A percentile compares a stretch with the other conserved stretches of the same genome.
Evolutionary conservation across 805 yeast species (phyloP).

Genomic region (Yarrowia porcina): DNA sequence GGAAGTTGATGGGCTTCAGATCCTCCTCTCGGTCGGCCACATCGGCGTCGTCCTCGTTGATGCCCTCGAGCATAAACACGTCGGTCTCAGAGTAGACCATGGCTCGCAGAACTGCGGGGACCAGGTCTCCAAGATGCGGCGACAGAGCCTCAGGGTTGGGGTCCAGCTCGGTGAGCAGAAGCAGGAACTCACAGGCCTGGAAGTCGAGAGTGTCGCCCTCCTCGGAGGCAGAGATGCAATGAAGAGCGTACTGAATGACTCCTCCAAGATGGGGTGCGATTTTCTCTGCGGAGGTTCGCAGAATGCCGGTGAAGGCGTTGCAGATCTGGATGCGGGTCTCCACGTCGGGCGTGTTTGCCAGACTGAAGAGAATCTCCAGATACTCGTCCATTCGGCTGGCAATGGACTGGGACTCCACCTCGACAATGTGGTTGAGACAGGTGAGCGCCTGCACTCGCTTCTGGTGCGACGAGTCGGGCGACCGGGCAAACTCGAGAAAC

Average conservation of each 20-base stretch:
- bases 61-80: constrained; percentile 55
- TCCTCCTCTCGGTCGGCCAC: constrained; percentile 85
- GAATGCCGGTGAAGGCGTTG: constrained; percentile 63
- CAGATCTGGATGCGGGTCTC: constrained; percentile 73
- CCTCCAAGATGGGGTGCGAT: constrained; percentile 77
- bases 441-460: constrained; percentile 62
- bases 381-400: constrained; percentile 63
- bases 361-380: constrained; percentile 57
- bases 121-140: constrained; percentile 51
- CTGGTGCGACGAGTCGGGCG: constrained; percentile 40
- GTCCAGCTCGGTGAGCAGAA: constrained; percentile 68
- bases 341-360: constrained; percentile 62
- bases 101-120: constrained; percentile 74
- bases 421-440: constrained; percentile 74
- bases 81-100: constrained; percentile 91
- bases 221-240: constrained; percentile 53
- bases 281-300: constrained; percentile 78
- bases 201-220: constrained; percentile 70
- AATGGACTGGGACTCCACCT: constrained; percentile 64
- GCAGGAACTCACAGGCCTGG: constrained; percentile 89
- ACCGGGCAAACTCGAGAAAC: constrained; percentile 52
- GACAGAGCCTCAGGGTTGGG: constrained; percentile 43
- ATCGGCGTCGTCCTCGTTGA: constrained; percentile 73
- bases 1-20: constrained; percentile 76
- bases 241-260: constrained; percentile 79